Percentiles rank a stretch among this genome's conserved stretches.
phyloP scores from a whole-genome alignment of 192 early-diverging fungal species.

The Funneliformis mosseae region DNA sequence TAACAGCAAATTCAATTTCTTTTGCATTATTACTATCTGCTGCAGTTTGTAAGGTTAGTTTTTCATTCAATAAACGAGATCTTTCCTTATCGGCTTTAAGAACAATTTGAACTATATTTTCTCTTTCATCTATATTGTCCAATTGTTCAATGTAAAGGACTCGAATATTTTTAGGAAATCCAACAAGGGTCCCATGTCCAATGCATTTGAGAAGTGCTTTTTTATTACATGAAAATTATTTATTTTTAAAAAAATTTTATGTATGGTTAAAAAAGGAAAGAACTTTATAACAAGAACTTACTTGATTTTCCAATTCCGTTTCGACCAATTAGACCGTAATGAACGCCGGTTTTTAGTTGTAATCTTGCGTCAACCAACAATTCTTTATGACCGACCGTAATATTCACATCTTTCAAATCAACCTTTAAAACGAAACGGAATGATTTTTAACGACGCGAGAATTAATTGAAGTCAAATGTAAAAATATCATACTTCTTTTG shows the following conservation, averaged over 20 bases:
- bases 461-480: background rate
- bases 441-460: background rate
- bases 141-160: constrained; percentile 85
- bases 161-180: constrained; percentile 79
- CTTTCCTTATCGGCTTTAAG: constrained; percentile 66
- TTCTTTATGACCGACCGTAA: constrained; percentile 67
- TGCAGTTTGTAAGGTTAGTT: constrained; percentile 48
- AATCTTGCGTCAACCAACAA: constrained; percentile 78
- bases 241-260: background rate
- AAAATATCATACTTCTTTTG: constrained; percentile 58
- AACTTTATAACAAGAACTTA: constrained; percentile 12
- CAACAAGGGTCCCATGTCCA: constrained; percentile 66
- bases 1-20: constrained; percentile 47
- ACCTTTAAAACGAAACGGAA: constrained; percentile 37
- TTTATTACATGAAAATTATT: background rate
- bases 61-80: constrained; percentile 52
- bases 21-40: constrained; percentile 37
- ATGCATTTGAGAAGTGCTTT: constrained; percentile 62
- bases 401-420: constrained; percentile 76
- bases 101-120: constrained; percentile 63
- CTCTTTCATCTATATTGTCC: constrained; percentile 55
- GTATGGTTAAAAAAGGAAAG: background rate
- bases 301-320: constrained; percentile 82
- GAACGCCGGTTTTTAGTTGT: constrained; percentile 71
- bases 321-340: constrained; percentile 77